Evolutionary conservation across 2,329 filamentous ascomycete species (phyloP), one percentile per base, ranked within the genome.

Genomic region (Myotisia sp.): DNA sequence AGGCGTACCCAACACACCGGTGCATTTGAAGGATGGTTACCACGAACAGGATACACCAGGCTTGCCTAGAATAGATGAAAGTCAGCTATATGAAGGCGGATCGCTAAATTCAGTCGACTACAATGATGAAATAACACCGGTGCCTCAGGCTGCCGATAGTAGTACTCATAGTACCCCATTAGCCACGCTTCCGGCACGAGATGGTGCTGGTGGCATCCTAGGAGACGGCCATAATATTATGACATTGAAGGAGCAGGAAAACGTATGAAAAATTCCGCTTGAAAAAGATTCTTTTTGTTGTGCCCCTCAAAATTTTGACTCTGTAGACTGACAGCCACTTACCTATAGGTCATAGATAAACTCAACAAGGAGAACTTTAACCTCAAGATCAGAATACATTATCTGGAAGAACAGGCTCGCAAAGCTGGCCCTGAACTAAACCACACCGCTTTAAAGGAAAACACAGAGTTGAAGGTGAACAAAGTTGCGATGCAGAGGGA

Each of bases 341-440:
- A 10, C 17, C 28, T 13, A 13, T 41, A 73, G 67, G 73, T 74
- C 45, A 87, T 98, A 47, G 83, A 94, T 60, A 82, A 82, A 51
- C 87, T 98, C 47, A 85, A 94, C 53, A 98, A 98, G 63, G 90
- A 95, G 52, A 98, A 98, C 52, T 98, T 95, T 53, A 84, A 84
- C 16, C 67, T 98, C 35, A 95, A 95, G 58, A 70, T 95, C 47
- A 94, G 93, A 58, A 93, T 95, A 34, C 85, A 95, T 56, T 98
- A 92, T 54, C 69, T 98, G 37, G 85, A 98, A 55, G 84, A 95
- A 47, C 82, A 83, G 9, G 62, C 98, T 32, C 74, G 78, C 34
- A 93, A 92, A 54, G 74, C 79, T 36, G 87, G 87, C 1, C 85
- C 83, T 5, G 84, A 86, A 36, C 90, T 86, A 63, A 92, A 86